A percentile compares a stretch with the other conserved stretches of the same genome.
Conservation (phyloP, 139 green algal species). For the Chlamydomonas sphaeroides region DNA sequence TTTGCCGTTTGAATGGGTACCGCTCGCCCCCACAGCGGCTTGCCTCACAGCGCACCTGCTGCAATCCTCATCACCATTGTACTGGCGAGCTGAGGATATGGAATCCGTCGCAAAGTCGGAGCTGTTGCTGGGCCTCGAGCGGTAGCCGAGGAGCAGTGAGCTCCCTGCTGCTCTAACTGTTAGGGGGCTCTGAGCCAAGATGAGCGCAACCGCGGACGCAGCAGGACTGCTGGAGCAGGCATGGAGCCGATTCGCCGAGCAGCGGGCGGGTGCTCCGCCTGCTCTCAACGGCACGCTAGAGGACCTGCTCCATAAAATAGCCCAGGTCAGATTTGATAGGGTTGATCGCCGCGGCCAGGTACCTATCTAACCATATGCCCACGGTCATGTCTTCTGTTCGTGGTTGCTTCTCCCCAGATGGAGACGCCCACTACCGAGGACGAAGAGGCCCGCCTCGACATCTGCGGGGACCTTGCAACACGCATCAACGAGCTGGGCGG, state of each 20-base stretch:
- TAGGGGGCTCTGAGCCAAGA: background rate
- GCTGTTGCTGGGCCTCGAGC: too few species aligned
- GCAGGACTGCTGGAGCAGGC: background rate
- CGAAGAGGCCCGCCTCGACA: constrained; percentile 14
- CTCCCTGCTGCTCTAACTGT: too few species aligned
- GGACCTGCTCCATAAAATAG: constrained; percentile 28
- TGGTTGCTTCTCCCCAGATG: too few species aligned
- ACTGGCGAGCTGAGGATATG: too few species aligned
- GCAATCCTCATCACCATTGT: too few species aligned
- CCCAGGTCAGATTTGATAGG: constrained; percentile 16
- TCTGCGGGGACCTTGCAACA: background rate
- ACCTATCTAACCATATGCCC: too few species aligned
- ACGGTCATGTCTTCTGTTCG: too few species aligned
- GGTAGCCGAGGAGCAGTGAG: too few species aligned
- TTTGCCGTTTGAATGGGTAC: background rate
- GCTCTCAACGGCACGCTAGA: background rate
- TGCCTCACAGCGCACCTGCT: too few species aligned
- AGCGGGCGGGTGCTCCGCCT: background rate
- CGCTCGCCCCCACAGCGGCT: too few species aligned
- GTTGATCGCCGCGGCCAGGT: too few species aligned
- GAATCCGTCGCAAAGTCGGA: too few species aligned
- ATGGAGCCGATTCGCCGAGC: background rate
- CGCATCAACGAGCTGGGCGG: background rate
- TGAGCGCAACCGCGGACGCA: constrained; percentile 4
- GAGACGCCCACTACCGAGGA: constrained; percentile 20